Conservation (phyloP, 345 rosid species). For the Salix arbutifolia region DNA sequence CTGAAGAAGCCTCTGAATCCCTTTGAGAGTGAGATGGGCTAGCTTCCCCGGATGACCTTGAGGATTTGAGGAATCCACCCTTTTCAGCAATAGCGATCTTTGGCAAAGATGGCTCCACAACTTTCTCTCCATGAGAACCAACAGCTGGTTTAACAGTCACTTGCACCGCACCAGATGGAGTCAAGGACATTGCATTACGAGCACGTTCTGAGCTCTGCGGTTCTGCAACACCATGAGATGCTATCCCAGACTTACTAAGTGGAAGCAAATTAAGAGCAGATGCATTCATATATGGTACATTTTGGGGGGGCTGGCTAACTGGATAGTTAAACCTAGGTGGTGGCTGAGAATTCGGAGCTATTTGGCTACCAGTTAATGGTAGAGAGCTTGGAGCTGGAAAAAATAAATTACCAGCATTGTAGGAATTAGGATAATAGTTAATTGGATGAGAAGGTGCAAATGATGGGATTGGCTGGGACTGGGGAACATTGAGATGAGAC, state of each 20-base stretch:
- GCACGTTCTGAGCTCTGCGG: constrained; percentile 34
- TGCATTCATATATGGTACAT: constrained; percentile 46
- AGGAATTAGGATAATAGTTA: constrained; percentile 49
- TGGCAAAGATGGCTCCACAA: constrained; percentile 21
- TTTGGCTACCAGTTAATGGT: constrained; percentile 53
- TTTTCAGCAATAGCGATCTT: constrained; percentile 37
- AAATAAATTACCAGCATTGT: constrained; percentile 35
- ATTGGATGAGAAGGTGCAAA: constrained; percentile 47
- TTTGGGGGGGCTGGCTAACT: constrained; percentile 55
- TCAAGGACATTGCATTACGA: constrained; percentile 34
- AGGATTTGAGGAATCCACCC: constrained; percentile 37
- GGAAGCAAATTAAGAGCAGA: constrained; percentile 34
- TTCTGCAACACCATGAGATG: constrained; percentile 36
- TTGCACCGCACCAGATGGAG: constrained; percentile 37
- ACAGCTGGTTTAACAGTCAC: constrained; percentile 51
- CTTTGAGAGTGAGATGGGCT: constrained; percentile 26
- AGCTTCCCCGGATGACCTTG: constrained; percentile 37
- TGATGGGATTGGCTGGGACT: constrained; percentile 59
- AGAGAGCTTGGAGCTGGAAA: constrained; percentile 47
- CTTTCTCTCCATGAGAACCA: constrained; percentile 40
- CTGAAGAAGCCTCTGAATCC: constrained; percentile 32
- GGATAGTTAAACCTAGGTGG: constrained; percentile 52
- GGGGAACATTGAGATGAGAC: constrained; percentile 57
- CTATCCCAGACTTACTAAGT: constrained; percentile 38
- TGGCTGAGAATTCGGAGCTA: constrained; percentile 57